Base-by-base conservation (phyloP, 2,329 filamentous ascomycete genomes). In the Aotearoamyces nothofagi region DNA sequence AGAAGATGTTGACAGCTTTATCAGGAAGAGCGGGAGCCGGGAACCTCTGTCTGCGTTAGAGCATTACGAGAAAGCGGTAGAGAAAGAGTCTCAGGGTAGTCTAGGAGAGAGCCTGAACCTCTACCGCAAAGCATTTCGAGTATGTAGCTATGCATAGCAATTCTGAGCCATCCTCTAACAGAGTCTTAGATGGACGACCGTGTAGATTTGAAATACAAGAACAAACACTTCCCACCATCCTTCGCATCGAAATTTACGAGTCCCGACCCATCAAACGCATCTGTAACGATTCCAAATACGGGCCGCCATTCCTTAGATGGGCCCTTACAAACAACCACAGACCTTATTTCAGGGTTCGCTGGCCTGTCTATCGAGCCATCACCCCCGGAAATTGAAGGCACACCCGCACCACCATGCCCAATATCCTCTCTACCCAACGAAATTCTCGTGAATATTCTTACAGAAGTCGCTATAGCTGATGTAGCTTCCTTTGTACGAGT, bases 31-130 rank as follows among this genome's bases (percentile, higher is more conserved):
- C 8, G 24, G 12, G 12, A 33, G 16, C 8, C 53, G 33, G 29
- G 67, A 78, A 41, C 79, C 79, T 4, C 59, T 61, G 13, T 80
- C 86, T 8, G 90, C 90, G 1, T 56, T 98, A 10, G 90, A 96
- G 43, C 81, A 93, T 51, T 96, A 90, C 45, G 90, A 96, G 50
- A 72, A 70, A 48, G 90, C 87, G 3, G 86, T 93, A 32, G 79
- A 92, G 54, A 84, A 76, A 52, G 90, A 98, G 55, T 69, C 66
- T 0, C 70, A 79, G 43, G 90, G 90, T 1, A 90, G 72, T 37
- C 61, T 96, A 28, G 84, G 86, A 4, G 87, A 96, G 38, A 96
- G 87, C 48, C 52, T 98, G 31, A 72, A 69, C 39, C 66, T 92
- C 28, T 98, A 98, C 52, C 72, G 90, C 26, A 84, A 78, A 51